Evolutionary conservation across 108 stramenopile genomes (phyloP), one percentile per base, ranked within the genome.

Genomic region (Stephanodiscus triporus): DNA sequence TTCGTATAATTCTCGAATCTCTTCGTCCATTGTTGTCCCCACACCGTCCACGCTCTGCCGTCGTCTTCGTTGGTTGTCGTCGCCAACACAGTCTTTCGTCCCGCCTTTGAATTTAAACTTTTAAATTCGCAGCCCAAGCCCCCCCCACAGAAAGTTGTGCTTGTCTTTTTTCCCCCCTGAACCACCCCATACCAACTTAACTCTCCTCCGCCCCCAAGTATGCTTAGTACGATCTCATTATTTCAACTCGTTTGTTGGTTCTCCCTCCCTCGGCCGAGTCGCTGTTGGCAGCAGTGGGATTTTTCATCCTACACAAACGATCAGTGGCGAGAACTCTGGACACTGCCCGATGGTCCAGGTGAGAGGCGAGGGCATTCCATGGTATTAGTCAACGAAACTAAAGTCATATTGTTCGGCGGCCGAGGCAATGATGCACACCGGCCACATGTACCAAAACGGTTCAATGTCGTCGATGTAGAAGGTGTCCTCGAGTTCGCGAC

Each of bases 401-500:
- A 80, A 32, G 55, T 85, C 14, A 63, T 89, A 13, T 47, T 91
- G 66, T 91, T 91, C 56, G 91, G 88, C 17, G 91, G 88, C 16
- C 66, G 88, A 50, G 87, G 76, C 20, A 85, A 85, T 38, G 86
- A 89, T 29, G 68, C 78, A 2, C 78, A 83, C 57, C 54, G 74
- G 16, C 26, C 37, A 5, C 91, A 91, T 58, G 73, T 84, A 20
- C 91, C 91, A 24, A 73, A 53, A 29, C 60, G 69, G 13, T 81
- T 63, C 40, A 48, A 84, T 51, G 47, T 91, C 30, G 74, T 81
- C 47, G 80, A 87, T 30, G 63, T 79, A 10, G 69, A 77, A 17
- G 91, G 93, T 8, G 70, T 74, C 14, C 70, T 95, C 4, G 75
- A 82, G 36, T 95, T 95, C 64, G 62, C 74, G 11, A 91, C 86